These are phyloP conservation scores for Cladophialophora psammophila DNA, from an alignment of 2,329 filamentous ascomycete species.

Conservation along the genomic window DNA sequence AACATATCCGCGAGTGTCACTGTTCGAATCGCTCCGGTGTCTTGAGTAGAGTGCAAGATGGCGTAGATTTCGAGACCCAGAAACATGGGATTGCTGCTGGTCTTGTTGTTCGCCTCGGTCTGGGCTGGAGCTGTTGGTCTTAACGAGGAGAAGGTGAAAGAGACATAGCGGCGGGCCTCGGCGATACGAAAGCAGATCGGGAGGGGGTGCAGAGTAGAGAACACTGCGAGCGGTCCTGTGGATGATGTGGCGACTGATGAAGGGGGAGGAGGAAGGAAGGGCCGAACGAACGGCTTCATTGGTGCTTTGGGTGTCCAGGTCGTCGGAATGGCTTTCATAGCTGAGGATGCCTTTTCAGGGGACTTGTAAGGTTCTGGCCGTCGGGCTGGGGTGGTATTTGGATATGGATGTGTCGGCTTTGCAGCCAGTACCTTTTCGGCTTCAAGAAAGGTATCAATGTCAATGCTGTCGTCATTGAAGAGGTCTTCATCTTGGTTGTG, in stretches of 20 bases:
- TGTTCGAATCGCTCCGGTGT: not conserved
- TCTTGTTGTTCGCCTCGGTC: not conserved
- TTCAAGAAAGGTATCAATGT: conserved; percentile 12
- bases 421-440: conserved; percentile 7
- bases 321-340: not conserved
- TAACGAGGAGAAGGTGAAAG: conserved; percentile 4
- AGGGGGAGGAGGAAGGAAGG: not conserved
- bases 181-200: conserved; percentile 20
- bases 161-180: conserved; percentile 14
- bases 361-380: not conserved
- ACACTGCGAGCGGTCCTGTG: not conserved
- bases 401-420: not conserved
- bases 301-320: not conserved
- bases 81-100: not conserved
- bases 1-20: conserved; percentile 30
- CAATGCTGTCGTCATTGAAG: conserved; percentile 15
- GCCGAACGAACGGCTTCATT: conserved; percentile 17
- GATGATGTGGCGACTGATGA: not conserved
- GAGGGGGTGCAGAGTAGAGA: not conserved
- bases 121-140: not conserved
- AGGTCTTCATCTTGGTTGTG: conserved; percentile 12
- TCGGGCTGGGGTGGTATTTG: not conserved
- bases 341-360: not conserved
- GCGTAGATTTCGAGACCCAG: conserved; percentile 14
- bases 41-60: not conserved